Evolutionary conservation across 495 filamentous ascomycete genomes (phyloP), one percentile per base, ranked within the genome.

Genomic region (Pyrenula massariospora): DNA sequence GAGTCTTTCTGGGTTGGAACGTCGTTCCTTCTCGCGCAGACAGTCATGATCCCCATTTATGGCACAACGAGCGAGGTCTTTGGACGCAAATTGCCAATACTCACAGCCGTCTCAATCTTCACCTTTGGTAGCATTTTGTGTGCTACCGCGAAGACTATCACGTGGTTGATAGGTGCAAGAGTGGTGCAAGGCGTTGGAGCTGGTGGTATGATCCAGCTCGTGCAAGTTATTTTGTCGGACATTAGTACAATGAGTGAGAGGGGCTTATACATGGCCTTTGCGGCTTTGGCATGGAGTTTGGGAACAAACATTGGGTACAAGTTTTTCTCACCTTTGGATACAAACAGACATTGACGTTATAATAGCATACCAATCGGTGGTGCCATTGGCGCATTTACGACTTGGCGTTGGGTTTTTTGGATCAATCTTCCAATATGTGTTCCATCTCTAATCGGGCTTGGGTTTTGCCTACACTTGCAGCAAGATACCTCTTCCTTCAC

Each of bases 121-220:
- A 42, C 62, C 0, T 50, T 58, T 36, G 65, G 65, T 24, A 60
- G 59, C 20, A 56, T 67, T 5, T 70, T 73, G 57, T 66, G 65
- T 56, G 63, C 66, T 23, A 53, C 70, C 2, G 69, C 79, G 2
- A 73, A 78, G 19, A 73, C 82, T 62, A 87, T 89, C 63, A 81
- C 77, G 2, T 64, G 80, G 25, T 75, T 91, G 63, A 75, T 89
- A 10, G 73, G 84, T 36, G 84, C 84, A 1, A 74, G 87, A 10
- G 73, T 77, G 0, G 75, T 89, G 21, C 85, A 89, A 57, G 87
- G 87, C 50, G 65, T 86, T 21, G 87, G 87, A 5, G 86, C 83
- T 24, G 85, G 86, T 19, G 86, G 87, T 0, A 71, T 91, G 36
- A 74, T 87, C 20, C 73, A 76, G 3, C 64, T 89, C 57, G 78